Percentiles rank a stretch among this genome's conserved stretches.
These are phyloP conservation scores for Coleophoma cylindrospora DNA, from an alignment of 2,329 filamentous ascomycete species.

Conservation along the genomic window DNA sequence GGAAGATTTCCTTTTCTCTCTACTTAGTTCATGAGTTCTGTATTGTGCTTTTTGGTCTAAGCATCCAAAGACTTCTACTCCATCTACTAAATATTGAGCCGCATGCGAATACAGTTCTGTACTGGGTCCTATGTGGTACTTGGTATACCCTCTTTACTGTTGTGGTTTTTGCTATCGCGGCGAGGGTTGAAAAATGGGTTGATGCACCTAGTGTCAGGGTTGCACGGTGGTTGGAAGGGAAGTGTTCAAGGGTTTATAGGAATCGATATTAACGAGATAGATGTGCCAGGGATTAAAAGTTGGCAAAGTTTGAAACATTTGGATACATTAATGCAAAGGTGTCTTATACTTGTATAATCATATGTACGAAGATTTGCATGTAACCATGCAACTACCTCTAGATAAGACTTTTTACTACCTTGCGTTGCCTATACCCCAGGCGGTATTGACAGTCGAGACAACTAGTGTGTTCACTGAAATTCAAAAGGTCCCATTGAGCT, in stretches of 20 bases:
- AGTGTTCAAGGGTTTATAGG: not conserved
- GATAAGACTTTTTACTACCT: too few species aligned
- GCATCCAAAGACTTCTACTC: constrained; percentile 8
- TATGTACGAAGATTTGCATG: too few species aligned
- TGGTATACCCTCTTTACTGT: constrained; percentile 28
- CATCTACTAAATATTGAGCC: constrained; percentile 3
- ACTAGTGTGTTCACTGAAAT: too few species aligned
- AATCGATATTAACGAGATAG: too few species aligned
- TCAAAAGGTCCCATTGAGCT: too few species aligned
- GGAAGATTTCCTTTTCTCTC: constrained; percentile 46
- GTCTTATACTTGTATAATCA: too few species aligned
- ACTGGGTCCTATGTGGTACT: constrained; percentile 47
- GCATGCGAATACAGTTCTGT: constrained; percentile 33
- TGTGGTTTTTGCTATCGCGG: not conserved
- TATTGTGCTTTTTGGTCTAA: constrained; percentile 29
- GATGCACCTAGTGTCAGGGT: constrained; percentile 43
- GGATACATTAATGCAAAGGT: too few species aligned
- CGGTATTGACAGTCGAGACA: too few species aligned
- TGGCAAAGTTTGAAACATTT: too few species aligned
- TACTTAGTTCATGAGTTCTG: constrained; percentile 50
- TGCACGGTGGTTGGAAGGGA: constrained; percentile 38
- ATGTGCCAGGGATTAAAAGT: too few species aligned
- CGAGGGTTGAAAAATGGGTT: constrained; percentile 32
- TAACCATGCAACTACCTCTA: too few species aligned
- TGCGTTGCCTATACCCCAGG: too few species aligned